These are phyloP conservation scores for Trichoderma sp. DNA, from an alignment of 2,329 filamentous ascomycete species.

Conservation along the genomic window DNA sequence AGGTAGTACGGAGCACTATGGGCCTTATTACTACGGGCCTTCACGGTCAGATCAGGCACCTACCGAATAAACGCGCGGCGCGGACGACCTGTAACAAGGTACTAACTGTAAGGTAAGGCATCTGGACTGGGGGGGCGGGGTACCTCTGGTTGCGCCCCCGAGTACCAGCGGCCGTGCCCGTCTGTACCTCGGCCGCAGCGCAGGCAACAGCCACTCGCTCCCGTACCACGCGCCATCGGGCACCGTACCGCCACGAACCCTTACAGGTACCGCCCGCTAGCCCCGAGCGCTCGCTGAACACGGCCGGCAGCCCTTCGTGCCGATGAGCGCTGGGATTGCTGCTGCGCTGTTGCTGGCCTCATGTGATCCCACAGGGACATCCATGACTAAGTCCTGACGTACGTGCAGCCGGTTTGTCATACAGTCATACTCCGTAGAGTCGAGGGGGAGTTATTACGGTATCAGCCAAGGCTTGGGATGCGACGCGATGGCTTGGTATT, in stretches of 20 bases:
- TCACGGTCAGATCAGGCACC: conserved; percentile 13
- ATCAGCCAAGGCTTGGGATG: background rate
- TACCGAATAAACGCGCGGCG: background rate
- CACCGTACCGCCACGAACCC: background rate
- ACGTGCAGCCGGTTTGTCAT: too few species aligned
- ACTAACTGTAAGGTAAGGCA: too few species aligned
- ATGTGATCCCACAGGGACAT: background rate
- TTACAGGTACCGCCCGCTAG: background rate
- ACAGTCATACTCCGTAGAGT: too few species aligned
- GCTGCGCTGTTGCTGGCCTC: background rate
- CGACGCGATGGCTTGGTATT: too few species aligned
- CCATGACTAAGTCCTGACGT: background rate
- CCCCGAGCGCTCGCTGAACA: background rate
- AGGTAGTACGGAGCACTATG: background rate
- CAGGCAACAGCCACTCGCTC: too few species aligned
- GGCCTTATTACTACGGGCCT: background rate
- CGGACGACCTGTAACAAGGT: background rate
- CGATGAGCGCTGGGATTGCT: background rate
- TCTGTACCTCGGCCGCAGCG: too few species aligned
- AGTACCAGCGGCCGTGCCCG: background rate
- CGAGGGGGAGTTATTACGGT: too few species aligned
- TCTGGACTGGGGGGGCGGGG: too few species aligned
- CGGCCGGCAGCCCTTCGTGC: background rate
- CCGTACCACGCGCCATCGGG: background rate
- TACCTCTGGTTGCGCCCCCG: background rate